Conservation (phyloP, 192 early-diverging fungal genomes). For the Rhizophagus prolifer region DNA sequence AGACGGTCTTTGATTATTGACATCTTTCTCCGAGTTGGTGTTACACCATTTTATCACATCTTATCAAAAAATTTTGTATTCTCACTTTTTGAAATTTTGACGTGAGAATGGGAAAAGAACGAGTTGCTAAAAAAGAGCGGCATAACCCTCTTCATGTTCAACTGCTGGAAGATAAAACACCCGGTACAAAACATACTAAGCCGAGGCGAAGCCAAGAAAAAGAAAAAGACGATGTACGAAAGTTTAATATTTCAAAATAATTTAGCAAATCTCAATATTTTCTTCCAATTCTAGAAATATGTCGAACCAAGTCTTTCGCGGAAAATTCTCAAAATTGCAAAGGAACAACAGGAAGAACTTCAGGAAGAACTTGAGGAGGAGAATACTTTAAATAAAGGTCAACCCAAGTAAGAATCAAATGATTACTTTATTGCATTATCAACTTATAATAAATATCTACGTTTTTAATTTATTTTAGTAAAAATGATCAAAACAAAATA, state of each 20-base stretch:
- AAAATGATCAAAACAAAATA: constrained; percentile 26
- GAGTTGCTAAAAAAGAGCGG: constrained; percentile 46
- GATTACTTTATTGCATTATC: neutral
- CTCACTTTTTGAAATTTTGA: too few species aligned
- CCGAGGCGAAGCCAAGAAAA: constrained; percentile 59
- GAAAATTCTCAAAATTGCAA: constrained; percentile 85
- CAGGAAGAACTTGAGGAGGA: constrained; percentile 81
- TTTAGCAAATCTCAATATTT: too few species aligned
- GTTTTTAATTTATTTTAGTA: neutral
- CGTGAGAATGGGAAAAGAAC: constrained; percentile 53
- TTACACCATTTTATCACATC: neutral
- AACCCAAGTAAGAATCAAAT: neutral
- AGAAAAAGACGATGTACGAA: constrained; percentile 53
- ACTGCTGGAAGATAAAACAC: constrained; percentile 53
- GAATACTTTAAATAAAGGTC: neutral
- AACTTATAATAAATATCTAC: constrained; percentile 30
- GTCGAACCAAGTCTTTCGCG: constrained; percentile 90
- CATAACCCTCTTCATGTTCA: constrained; percentile 89
- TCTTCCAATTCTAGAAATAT: too few species aligned
- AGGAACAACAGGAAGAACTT: constrained; percentile 90
- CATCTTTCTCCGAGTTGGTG: neutral
- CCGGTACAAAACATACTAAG: constrained; percentile 49
- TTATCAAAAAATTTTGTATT: neutral
- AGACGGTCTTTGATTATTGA: neutral
- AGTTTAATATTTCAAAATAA: neutral